These are phyloP conservation scores for Kentomonas sorsogonicus DNA, from an alignment of 208 protist species.

Conservation along the genomic window DNA sequence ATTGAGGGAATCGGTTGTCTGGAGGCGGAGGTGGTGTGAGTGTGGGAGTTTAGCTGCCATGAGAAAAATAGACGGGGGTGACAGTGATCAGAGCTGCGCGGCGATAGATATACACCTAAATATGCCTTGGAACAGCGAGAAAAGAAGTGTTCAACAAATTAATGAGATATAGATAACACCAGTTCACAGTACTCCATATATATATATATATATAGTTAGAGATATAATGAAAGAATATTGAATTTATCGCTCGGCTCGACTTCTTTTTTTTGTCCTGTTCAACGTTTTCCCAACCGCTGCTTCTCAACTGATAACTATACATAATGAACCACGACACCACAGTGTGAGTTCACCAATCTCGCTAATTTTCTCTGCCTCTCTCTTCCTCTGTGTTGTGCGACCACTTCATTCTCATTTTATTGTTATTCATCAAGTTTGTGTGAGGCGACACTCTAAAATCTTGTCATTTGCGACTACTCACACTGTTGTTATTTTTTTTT, in stretches of 20 bases:
- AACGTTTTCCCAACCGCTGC: no score
- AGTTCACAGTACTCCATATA: background rate
- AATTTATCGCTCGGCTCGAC: background rate
- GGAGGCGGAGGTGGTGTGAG: conserved; percentile 28
- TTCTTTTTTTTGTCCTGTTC: conserved; percentile 13
- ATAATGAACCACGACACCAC: no score
- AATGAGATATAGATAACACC: background rate
- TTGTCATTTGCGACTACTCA: conserved; percentile 7
- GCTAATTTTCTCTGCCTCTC: conserved; percentile 9
- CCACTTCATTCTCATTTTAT: conserved; percentile 8
- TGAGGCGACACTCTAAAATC: no score
- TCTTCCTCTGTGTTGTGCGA: background rate
- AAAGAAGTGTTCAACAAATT: background rate
- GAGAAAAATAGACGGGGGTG: background rate
- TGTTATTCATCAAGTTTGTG: no score
- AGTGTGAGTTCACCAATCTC: no score
- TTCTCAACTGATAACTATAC: no score
- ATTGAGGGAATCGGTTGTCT: conserved; percentile 60
- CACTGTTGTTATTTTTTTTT: conserved; percentile 2
- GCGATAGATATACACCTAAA: no score
- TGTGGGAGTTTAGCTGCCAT: background rate
- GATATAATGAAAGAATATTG: background rate
- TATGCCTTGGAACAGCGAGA: no score
- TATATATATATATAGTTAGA: conserved; percentile 4
- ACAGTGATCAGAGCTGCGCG: no score